A percentile compares a stretch with the other conserved stretches of the same genome.
Conservation (phyloP, 2,329 filamentous ascomycete species). For the Colletotrichum gigasporum region DNA sequence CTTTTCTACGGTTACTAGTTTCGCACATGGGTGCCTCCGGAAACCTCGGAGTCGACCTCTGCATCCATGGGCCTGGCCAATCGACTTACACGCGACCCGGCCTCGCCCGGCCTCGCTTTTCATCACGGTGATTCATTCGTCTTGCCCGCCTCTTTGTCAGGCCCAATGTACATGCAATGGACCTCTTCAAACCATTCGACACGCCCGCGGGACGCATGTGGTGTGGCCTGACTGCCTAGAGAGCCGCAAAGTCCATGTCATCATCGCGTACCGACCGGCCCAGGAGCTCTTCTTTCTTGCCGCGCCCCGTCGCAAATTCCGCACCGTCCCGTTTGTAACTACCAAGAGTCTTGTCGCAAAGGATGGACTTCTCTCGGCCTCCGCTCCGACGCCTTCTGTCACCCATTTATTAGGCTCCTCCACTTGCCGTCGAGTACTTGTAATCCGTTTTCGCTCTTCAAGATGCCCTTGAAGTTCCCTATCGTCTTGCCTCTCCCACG, state of each 20-base stretch:
- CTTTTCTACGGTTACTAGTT: neutral
- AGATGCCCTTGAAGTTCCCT: neutral
- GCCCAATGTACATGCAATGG: neutral
- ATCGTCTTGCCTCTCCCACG: neutral
- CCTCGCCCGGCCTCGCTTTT: neutral
- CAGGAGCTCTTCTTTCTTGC: neutral
- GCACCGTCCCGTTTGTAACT: neutral
- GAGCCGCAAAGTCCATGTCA: neutral
- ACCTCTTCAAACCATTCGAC: neutral
- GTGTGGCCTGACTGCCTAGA: neutral
- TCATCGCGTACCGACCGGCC: neutral
- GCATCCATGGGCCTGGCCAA: neutral
- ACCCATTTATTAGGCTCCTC: neutral
- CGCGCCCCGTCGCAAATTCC: neutral
- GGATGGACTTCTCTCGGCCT: conserved; percentile 18
- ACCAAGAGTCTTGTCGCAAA: conserved; percentile 13
- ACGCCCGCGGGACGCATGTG: neutral
- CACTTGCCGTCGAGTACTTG: conserved; percentile 7
- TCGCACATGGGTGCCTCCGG: conserved; percentile 15
- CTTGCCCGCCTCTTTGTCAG: neutral
- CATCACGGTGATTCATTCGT: neutral
- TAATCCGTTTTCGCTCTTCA: conserved; percentile 1
- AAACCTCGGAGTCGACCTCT: conserved; percentile 17
- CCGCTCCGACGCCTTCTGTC: neutral
- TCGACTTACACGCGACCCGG: conserved; percentile 10